Percentiles rank a stretch among this genome's conserved stretches.
phyloP scores from a whole-genome alignment of 108 stramenopile genomes.

The Schizochytrium sp. region DNA sequence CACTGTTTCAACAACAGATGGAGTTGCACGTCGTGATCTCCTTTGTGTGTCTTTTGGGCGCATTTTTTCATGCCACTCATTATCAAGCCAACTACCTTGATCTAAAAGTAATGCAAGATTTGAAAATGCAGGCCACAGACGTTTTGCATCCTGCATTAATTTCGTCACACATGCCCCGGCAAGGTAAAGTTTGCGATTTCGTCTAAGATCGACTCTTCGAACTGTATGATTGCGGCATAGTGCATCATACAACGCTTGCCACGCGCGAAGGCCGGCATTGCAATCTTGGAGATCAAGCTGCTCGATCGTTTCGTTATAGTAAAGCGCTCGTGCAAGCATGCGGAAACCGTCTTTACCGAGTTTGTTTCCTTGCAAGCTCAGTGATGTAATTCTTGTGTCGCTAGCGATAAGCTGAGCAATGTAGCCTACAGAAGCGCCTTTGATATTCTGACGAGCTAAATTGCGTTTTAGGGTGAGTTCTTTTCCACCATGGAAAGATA shows the following conservation, averaged over 20 bases:
- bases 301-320: neutral
- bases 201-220: neutral
- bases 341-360: neutral
- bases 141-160: neutral
- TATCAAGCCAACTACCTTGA: neutral
- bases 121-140: neutral
- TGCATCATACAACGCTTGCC: neutral
- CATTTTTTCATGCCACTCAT: neutral
- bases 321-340: neutral
- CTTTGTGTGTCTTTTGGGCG: no score
- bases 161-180: neutral
- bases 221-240: neutral
- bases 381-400: neutral
- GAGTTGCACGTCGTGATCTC: no score
- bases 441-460: neutral
- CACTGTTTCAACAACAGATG: no score
- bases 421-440: neutral
- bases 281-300: neutral
- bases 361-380: neutral
- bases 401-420: neutral
- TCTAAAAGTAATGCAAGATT: neutral
- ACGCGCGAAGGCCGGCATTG: neutral
- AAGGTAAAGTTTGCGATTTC: neutral
- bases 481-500: neutral
- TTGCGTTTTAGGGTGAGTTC: neutral